phyloP scores from a whole-genome alignment of 345 rosid species.

The Pugionium cornutum region DNA sequence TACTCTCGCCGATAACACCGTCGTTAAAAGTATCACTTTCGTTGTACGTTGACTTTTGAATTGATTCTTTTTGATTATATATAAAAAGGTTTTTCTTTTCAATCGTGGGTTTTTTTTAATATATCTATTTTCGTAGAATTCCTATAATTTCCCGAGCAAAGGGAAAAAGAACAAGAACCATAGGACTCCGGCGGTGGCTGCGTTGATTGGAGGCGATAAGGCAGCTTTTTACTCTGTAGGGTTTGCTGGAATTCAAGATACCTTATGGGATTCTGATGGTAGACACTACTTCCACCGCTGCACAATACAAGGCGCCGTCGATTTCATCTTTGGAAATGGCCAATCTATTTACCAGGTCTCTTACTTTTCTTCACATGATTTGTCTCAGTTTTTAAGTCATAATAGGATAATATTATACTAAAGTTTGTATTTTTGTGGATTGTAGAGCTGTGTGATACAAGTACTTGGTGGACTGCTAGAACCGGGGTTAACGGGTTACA shows the following conservation, averaged over 20 bases:
- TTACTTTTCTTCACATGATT: constrained; percentile 21
- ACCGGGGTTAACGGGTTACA: constrained; percentile 39
- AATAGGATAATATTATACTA: background rate
- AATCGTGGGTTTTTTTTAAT: background rate
- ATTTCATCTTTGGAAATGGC: constrained; percentile 80
- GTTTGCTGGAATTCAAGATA: constrained; percentile 74
- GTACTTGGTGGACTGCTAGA: constrained; percentile 44
- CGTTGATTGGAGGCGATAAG: constrained; percentile 66
- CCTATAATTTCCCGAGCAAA: constrained; percentile 51
- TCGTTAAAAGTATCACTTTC: constrained; percentile 52
- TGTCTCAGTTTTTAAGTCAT: background rate
- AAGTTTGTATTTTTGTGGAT: background rate
- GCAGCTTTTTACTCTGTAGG: constrained; percentile 56
- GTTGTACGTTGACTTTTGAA: constrained; percentile 20
- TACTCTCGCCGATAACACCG: constrained; percentile 57
- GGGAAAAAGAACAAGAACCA: constrained; percentile 39
- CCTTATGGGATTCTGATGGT: constrained; percentile 72
- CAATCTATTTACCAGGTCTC: constrained; percentile 72
- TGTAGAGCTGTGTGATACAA: constrained; percentile 53
- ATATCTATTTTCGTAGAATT: constrained; percentile 47
- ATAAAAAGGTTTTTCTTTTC: background rate
- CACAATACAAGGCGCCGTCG: constrained; percentile 76
- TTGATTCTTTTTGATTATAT: background rate
- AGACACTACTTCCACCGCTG: constrained; percentile 67
- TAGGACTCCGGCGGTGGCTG: constrained; percentile 60